A percentile compares a stretch with the other conserved stretches of the same genome.
Conservation (phyloP, 345 rosid genomes). For the Populus alba region DNA sequence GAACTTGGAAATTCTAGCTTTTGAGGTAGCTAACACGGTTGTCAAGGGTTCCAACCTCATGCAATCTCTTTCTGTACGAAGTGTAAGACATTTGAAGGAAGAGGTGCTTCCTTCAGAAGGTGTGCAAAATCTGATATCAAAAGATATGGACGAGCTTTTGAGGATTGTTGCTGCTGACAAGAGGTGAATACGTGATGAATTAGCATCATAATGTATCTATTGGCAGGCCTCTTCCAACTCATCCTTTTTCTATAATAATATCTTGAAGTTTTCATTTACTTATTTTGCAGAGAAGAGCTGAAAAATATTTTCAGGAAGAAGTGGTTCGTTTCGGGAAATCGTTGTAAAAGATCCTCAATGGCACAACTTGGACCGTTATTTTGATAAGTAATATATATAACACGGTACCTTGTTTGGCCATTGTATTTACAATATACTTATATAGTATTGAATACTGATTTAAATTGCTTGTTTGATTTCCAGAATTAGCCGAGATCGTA, state of each 20-base stretch:
- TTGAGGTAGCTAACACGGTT: slow-evolving; percentile 93
- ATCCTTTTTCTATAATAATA: neutral
- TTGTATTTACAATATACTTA: neutral
- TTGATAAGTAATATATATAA: slow-evolving; percentile 64
- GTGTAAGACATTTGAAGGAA: slow-evolving; percentile 68
- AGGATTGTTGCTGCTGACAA: slow-evolving; percentile 84
- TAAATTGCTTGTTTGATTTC: slow-evolving; percentile 44
- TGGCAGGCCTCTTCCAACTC: neutral
- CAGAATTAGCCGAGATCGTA: slow-evolving; percentile 39
- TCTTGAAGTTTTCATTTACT: neutral
- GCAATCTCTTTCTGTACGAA: slow-evolving; percentile 76
- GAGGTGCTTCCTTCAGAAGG: slow-evolving; percentile 85
- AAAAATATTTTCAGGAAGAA: slow-evolving; percentile 81
- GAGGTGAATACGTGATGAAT: slow-evolving; percentile 45
- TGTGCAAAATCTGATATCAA: slow-evolving; percentile 71
- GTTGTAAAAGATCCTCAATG: slow-evolving; percentile 96
- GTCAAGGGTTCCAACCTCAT: slow-evolving; percentile 90
- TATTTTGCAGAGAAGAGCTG: slow-evolving; percentile 69
- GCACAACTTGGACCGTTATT: slow-evolving; percentile 93
- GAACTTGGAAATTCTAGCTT: slow-evolving; percentile 77
- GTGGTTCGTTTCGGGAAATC: slow-evolving; percentile 97
- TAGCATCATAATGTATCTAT: neutral
- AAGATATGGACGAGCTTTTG: slow-evolving; percentile 71
- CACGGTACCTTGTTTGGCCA: slow-evolving; percentile 12
- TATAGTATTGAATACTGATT: neutral